phyloP scores from a whole-genome alignment of 2,329 filamentous ascomycete species.

The Nemania diffusa region DNA sequence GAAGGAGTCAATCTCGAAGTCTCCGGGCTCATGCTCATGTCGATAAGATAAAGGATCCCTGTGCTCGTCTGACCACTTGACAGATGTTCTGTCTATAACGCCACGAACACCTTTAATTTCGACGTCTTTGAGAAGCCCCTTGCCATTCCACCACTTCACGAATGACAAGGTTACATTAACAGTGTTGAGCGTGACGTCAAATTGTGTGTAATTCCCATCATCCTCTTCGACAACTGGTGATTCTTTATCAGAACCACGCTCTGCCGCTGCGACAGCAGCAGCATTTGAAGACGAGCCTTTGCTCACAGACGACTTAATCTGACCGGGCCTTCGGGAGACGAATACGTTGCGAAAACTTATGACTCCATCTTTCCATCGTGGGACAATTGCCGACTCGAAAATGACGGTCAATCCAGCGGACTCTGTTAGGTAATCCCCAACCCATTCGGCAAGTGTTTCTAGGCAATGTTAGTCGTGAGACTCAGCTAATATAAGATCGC shows the following conservation, averaged over 20 bases:
- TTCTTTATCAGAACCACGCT: constrained; percentile 63
- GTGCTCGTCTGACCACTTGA: constrained; percentile 74
- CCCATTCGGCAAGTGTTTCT: constrained; percentile 93
- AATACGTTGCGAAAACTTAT: constrained; percentile 98
- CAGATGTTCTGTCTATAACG: constrained; percentile 88
- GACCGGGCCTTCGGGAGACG: constrained; percentile 88
- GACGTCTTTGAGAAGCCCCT: constrained; percentile 88
- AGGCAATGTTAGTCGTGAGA: constrained; percentile 34
- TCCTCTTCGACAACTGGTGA: constrained; percentile 67
- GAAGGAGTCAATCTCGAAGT: constrained; percentile 97
- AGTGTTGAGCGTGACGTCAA: constrained; percentile 92
- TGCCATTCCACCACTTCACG: constrained; percentile 99
- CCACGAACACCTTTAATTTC: constrained; percentile 94
- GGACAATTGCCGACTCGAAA: constrained; percentile 97
- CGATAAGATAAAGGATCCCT: constrained; percentile 88
- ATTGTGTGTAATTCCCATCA: constrained; percentile 97
- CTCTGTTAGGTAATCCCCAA: constrained; percentile 94
- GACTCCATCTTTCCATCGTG: constrained; percentile 93
- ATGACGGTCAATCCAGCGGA: constrained; percentile 93
- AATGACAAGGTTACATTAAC: constrained; percentile 98
- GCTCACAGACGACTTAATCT: constrained; percentile 82
- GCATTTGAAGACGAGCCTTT: constrained; percentile 90
- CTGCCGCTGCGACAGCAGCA: constrained; percentile 84
- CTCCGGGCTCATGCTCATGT: constrained; percentile 86
- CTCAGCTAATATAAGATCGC: not conserved